These are phyloP conservation scores for Trypanosomatidae sp. DNA, from an alignment of 208 protist species.

Conservation along the genomic window DNA sequence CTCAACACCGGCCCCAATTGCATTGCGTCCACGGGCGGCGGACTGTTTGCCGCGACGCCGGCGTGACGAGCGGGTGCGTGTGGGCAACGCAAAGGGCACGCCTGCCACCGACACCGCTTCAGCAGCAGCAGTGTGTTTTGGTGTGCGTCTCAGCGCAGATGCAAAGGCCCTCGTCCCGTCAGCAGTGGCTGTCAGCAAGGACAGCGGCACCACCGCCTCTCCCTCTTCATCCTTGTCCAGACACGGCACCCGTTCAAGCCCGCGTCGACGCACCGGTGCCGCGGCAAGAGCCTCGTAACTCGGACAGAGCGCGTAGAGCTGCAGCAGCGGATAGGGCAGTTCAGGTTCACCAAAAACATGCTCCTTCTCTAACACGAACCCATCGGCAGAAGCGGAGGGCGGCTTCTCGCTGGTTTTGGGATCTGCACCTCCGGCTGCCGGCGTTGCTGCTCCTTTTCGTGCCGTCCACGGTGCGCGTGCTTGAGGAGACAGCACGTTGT, in stretches of 20 bases:
- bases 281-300: slow-evolving; percentile 33
- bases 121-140: no score
- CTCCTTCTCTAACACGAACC: background rate
- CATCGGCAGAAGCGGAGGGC: background rate
- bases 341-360: no score
- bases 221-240: no score
- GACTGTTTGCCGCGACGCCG: background rate
- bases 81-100: background rate
- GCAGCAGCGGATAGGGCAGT: slow-evolving; percentile 26
- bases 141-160: no score
- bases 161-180: no score
- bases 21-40: background rate
- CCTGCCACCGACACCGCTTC: background rate
- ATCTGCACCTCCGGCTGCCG: background rate
- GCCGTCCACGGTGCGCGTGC: slow-evolving; percentile 2
- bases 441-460: no score
- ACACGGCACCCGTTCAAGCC: background rate
- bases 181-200: no score
- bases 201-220: no score
- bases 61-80: background rate
- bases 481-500: slow-evolving; percentile 18
- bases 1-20: background rate
- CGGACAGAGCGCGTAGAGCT: slow-evolving; percentile 23
- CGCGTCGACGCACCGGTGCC: slow-evolving; percentile 7
- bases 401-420: background rate